These are phyloP conservation scores for Penicillium ochrochloron DNA, from an alignment of 495 filamentous ascomycete species.

Conservation along the genomic window DNA sequence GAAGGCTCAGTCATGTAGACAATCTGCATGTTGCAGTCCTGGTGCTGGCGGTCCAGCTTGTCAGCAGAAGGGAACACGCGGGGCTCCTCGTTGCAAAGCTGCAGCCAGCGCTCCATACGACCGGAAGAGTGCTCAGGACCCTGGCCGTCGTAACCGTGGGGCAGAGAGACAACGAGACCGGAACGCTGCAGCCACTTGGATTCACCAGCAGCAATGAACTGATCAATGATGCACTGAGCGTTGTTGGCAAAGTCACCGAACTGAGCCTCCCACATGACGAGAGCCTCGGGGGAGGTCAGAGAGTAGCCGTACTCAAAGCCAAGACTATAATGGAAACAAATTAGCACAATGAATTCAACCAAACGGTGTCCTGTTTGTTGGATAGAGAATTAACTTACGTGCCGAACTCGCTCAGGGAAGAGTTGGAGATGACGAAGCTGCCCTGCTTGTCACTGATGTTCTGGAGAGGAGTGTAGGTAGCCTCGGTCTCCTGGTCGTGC, in stretches of 20 bases:
- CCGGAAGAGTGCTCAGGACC: slow-evolving; percentile 98
- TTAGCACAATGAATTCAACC: not conserved
- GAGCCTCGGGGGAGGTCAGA: slow-evolving; percentile 89
- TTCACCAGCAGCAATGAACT: slow-evolving; percentile 97
- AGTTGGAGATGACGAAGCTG: slow-evolving; percentile 96
- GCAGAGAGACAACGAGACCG: slow-evolving; percentile 90
- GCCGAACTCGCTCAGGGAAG: slow-evolving; percentile 93
- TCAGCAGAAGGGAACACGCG: slow-evolving; percentile 84
- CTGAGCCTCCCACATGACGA: slow-evolving; percentile 99
- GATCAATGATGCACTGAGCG: slow-evolving; percentile 97
- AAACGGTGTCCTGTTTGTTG: not conserved
- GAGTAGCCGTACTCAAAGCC: slow-evolving; percentile 99
- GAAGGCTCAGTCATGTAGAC: slow-evolving; percentile 90
- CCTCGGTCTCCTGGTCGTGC: slow-evolving; percentile 93
- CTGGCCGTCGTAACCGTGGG: slow-evolving; percentile 98
- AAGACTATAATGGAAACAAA: slow-evolving; percentile 46
- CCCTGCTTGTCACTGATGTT: slow-evolving; percentile 87
- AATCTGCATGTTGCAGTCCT: slow-evolving; percentile 99
- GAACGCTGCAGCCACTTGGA: slow-evolving; percentile 98
- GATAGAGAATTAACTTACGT: not conserved
- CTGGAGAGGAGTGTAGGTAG: slow-evolving; percentile 90
- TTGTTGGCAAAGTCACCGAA: slow-evolving; percentile 99
- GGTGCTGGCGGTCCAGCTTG: slow-evolving; percentile 95
- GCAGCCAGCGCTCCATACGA: slow-evolving; percentile 94
- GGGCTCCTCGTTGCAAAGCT: slow-evolving; percentile 97